Percentiles rank a stretch among this genome's conserved stretches.
Conservation (phyloP, 2,329 filamentous ascomycete species). For the Ophiostoma tasmaniense region DNA sequence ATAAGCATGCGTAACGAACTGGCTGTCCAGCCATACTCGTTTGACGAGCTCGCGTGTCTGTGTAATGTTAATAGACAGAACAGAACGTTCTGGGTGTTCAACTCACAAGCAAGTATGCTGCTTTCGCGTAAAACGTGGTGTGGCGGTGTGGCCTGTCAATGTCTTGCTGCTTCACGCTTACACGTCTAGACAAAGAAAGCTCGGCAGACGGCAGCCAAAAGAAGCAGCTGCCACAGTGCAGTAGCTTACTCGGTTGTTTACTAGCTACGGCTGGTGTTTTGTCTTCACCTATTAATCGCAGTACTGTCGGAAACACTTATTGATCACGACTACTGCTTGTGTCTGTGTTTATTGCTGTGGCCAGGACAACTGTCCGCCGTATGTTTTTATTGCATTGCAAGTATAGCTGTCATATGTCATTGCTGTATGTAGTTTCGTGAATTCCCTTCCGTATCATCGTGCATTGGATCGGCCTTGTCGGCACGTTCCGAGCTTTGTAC, state of each 20-base stretch:
- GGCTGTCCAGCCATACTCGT: not conserved
- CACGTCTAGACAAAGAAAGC: not conserved
- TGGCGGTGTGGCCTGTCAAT: not conserved
- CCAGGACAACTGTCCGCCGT: not conserved
- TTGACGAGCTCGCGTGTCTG: too few species aligned
- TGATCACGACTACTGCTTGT: not conserved
- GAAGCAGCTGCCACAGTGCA: not conserved
- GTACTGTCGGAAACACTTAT: not conserved
- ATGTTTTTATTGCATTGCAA: not conserved
- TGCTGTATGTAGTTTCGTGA: constrained; percentile 1
- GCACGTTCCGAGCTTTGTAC: not conserved
- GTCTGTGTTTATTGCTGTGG: not conserved
- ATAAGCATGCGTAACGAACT: not conserved
- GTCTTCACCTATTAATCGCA: not conserved
- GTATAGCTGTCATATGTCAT: constrained; percentile 4
- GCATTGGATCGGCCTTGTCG: not conserved
- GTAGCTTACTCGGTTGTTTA: not conserved
- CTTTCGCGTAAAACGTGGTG: not conserved
- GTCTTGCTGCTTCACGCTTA: not conserved
- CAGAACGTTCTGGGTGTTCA: too few species aligned
- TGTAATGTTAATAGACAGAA: too few species aligned
- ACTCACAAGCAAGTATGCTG: not conserved
- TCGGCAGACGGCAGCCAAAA: not conserved
- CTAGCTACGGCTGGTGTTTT: not conserved
- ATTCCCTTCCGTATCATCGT: not conserved